A percentile compares a stretch with the other conserved stretches of the same genome.
Evolutionary conservation across 2,329 filamentous ascomycete species (phyloP).

Genomic region (Xylariaceae sp.): DNA sequence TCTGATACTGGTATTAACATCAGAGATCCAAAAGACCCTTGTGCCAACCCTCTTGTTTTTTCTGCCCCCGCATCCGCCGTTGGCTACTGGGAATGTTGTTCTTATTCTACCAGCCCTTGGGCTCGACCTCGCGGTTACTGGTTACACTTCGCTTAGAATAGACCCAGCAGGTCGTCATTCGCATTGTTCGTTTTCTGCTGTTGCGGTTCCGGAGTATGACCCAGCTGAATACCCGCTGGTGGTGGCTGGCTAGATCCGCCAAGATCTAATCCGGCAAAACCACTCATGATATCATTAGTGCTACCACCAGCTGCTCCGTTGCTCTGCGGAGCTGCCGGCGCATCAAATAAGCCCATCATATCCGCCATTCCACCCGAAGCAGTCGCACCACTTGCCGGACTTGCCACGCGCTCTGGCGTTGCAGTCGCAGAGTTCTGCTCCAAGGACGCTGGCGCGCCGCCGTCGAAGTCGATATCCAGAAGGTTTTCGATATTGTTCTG

Average conservation of each 20-base stretch:
- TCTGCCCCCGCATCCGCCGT: neutral
- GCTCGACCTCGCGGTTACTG: neutral
- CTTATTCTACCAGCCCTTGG: neutral
- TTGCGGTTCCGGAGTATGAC: constrained; percentile 30
- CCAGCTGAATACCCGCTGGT: constrained; percentile 57
- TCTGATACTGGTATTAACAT: neutral
- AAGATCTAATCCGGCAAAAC: constrained; percentile 78
- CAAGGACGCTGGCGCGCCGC: constrained; percentile 82
- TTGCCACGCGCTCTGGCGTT: constrained; percentile 66
- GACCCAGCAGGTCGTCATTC: constrained; percentile 58
- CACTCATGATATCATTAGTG: constrained; percentile 78
- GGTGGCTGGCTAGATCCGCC: constrained; percentile 60
- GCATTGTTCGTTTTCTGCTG: constrained; percentile 48
- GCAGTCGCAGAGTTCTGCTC: constrained; percentile 52
- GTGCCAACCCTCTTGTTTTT: neutral
- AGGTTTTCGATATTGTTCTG: constrained; percentile 90
- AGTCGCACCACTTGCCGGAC: constrained; percentile 44
- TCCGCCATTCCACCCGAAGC: constrained; percentile 51
- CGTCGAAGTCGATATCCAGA: constrained; percentile 94
- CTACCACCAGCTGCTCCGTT: constrained; percentile 35
- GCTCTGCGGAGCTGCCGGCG: constrained; percentile 50
- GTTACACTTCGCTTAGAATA: constrained; percentile 40
- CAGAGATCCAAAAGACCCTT: constrained; percentile 8
- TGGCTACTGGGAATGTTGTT: neutral
- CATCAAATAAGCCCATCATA: constrained; percentile 68